These are phyloP conservation scores for Inosperma sp. DNA, from an alignment of 768 basidiomycete species.

Conservation along the genomic window DNA sequence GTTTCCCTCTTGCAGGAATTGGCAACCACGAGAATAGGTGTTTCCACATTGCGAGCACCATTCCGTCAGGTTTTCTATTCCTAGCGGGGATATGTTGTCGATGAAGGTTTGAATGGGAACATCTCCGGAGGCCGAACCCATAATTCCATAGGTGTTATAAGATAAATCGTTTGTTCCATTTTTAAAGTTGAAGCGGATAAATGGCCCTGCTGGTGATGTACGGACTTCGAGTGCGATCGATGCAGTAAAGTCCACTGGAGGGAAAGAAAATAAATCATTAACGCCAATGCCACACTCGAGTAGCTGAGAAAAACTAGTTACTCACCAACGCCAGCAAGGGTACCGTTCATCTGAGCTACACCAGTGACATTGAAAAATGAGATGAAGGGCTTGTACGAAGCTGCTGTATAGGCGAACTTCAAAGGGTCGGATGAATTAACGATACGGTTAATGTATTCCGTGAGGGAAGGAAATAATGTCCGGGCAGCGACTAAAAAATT, in stretches of 20 bases:
- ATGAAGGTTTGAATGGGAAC: constrained; percentile 52
- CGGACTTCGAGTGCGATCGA: constrained; percentile 58
- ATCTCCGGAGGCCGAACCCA: constrained; percentile 41
- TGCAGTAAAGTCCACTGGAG: constrained; percentile 57
- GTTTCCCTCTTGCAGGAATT: constrained; percentile 38
- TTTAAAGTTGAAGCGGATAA: constrained; percentile 64
- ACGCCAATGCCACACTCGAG: not conserved
- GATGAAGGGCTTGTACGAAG: constrained; percentile 75
- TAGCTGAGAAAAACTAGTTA: not conserved
- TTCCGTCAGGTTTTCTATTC: constrained; percentile 46
- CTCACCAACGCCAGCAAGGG: constrained; percentile 57
- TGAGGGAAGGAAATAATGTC: constrained; percentile 57
- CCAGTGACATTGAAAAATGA: constrained; percentile 77
- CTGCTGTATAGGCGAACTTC: constrained; percentile 54
- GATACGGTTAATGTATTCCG: constrained; percentile 51
- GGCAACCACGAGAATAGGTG: constrained; percentile 54
- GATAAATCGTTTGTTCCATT: constrained; percentile 50
- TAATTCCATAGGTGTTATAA: constrained; percentile 46
- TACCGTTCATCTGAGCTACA: constrained; percentile 43
- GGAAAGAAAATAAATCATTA: too few species aligned
- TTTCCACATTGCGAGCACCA: constrained; percentile 64
- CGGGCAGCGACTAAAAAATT: constrained; percentile 60
- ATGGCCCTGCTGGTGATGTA: constrained; percentile 43
- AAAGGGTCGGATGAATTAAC: constrained; percentile 45
- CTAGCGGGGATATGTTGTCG: constrained; percentile 41